phyloP scores from a whole-genome alignment of 2,329 filamentous ascomycete species.

The Cytospora leucostoma region DNA sequence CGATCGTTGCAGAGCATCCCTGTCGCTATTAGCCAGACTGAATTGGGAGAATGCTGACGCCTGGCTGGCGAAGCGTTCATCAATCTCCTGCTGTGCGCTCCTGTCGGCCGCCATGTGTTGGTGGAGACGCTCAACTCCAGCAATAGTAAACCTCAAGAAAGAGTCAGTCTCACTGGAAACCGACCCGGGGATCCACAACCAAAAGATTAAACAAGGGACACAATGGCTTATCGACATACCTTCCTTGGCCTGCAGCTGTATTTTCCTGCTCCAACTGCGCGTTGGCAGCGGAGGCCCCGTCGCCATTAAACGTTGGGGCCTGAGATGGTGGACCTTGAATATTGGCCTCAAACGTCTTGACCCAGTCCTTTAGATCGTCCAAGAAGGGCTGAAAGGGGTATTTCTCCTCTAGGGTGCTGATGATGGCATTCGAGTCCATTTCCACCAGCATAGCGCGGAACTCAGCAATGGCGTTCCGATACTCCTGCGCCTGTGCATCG shows the following conservation, averaged over 20 bases:
- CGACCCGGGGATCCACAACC: neutral
- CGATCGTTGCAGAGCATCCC: conserved; percentile 12
- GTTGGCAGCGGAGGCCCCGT: conserved; percentile 9
- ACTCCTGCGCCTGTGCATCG: conserved; percentile 3
- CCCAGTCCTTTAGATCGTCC: conserved; percentile 20
- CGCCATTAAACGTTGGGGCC: conserved; percentile 2
- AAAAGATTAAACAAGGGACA: neutral
- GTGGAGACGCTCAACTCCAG: conserved; percentile 12
- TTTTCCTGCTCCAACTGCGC: conserved; percentile 16
- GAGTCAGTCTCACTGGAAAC: conserved; percentile 19
- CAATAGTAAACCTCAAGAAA: conserved; percentile 12
- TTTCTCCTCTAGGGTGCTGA: conserved; percentile 19
- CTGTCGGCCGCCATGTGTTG: conserved; percentile 5
- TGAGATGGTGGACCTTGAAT: conserved; percentile 4
- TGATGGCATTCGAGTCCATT: conserved; percentile 17
- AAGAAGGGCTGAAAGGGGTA: conserved; percentile 24
- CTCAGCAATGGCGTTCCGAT: conserved; percentile 18
- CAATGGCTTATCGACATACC: conserved; percentile 8
- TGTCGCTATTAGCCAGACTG: conserved; percentile 17
- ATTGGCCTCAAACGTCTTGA: conserved; percentile 17
- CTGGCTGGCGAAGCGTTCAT: neutral
- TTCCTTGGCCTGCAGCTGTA: conserved; percentile 10
- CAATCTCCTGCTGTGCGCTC: conserved; percentile 1
- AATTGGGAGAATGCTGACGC: neutral
- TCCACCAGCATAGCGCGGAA: conserved; percentile 22